Evolutionary conservation across 2,329 filamentous ascomycete species (phyloP).

Genomic region (Rutstroemia sp.): DNA sequence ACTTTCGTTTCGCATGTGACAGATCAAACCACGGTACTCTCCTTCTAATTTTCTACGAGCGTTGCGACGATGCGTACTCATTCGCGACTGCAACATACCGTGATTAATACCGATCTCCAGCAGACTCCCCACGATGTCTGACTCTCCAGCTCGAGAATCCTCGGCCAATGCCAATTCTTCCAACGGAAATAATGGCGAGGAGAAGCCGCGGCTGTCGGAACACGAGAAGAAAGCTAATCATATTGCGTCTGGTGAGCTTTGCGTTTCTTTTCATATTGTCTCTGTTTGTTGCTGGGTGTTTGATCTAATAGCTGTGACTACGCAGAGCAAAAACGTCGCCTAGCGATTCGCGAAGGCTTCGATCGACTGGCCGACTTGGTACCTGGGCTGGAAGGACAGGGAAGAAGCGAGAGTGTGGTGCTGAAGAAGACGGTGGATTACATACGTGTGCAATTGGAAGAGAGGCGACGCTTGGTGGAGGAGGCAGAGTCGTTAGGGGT

Average conservation of each 20-base stretch:
- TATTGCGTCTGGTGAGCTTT: constrained; percentile 47
- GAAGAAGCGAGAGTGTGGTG: constrained; percentile 61
- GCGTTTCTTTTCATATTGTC: not conserved
- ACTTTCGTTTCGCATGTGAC: not conserved
- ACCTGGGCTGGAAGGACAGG: constrained; percentile 61
- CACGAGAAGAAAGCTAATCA: constrained; percentile 69
- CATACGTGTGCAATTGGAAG: constrained; percentile 42
- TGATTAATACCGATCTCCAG: not conserved
- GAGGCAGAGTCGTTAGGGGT: constrained; percentile 45
- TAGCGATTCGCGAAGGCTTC: constrained; percentile 58
- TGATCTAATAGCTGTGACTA: not conserved
- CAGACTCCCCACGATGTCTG: not conserved
- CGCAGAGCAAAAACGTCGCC: constrained; percentile 42
- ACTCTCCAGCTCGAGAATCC: constrained; percentile 14
- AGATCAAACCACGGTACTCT: not conserved
- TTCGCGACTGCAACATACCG: not conserved
- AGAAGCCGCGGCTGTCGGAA: constrained; percentile 59
- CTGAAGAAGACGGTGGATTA: constrained; percentile 51
- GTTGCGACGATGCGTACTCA: not conserved
- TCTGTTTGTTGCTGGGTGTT: not conserved
- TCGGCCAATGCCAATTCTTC: constrained; percentile 23
- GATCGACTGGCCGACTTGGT: constrained; percentile 61
- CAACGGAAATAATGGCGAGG: constrained; percentile 28
- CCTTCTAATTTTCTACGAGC: not conserved
- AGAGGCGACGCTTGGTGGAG: constrained; percentile 40